Percentiles rank a stretch among this genome's conserved stretches.
phyloP scores from a whole-genome alignment of 768 basidiomycete species.

The Wakefieldia striispora region DNA sequence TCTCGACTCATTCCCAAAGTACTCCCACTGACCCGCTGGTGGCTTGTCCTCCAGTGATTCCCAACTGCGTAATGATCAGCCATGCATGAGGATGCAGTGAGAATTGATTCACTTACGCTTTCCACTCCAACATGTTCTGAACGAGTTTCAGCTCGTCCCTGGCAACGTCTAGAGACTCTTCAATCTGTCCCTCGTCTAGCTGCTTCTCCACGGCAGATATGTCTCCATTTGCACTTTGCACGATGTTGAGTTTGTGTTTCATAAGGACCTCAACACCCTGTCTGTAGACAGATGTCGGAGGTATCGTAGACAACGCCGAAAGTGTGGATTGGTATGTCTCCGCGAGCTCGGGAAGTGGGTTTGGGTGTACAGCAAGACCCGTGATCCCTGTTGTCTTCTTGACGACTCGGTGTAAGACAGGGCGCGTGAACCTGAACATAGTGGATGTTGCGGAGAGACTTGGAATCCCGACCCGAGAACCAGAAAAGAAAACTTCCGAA shows the following conservation, averaged over 20 bases:
- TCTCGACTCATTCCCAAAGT: constrained; percentile 56
- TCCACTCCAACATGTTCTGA: constrained; percentile 90
- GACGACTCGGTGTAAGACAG: constrained; percentile 57
- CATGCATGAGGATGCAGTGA: neutral
- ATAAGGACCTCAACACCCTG: constrained; percentile 86
- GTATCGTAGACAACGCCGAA: constrained; percentile 62
- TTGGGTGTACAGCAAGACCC: constrained; percentile 79
- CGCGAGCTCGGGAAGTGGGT: constrained; percentile 77
- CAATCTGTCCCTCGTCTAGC: constrained; percentile 83
- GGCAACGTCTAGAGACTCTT: constrained; percentile 81
- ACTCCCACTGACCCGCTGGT: constrained; percentile 85
- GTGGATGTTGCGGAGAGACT: constrained; percentile 23
- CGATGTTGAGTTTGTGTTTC: constrained; percentile 71
- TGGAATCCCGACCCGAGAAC: neutral
- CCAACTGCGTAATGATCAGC: constrained; percentile 55
- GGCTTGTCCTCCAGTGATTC: constrained; percentile 83
- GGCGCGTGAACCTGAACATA: constrained; percentile 79
- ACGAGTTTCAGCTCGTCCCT: constrained; percentile 77
- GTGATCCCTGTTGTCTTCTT: constrained; percentile 86
- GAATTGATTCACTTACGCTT: constrained; percentile 68
- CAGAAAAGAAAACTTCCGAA: neutral
- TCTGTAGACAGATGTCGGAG: constrained; percentile 83
- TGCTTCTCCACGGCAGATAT: constrained; percentile 66
- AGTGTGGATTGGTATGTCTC: constrained; percentile 80
- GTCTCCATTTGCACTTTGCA: constrained; percentile 68